Evolutionary conservation across 179 eudicot genomes (phyloP).

Genomic region (Heliamphora pulchella): DNA sequence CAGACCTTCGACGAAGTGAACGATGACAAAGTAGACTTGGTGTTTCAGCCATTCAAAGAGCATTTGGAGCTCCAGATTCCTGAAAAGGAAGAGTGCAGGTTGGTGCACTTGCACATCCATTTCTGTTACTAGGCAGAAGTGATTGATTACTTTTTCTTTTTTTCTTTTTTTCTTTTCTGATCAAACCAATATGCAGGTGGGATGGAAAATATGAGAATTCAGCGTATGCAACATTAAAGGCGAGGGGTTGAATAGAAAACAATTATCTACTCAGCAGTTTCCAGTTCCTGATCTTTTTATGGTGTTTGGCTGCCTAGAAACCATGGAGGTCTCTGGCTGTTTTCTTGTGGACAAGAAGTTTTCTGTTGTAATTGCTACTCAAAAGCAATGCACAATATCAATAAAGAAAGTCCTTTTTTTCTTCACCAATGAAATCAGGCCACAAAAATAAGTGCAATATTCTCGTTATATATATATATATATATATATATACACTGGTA

Average conservation of each 20-base stretch:
- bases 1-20: constrained; percentile 61
- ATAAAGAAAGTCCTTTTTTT: neutral
- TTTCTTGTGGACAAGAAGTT: neutral
- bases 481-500: too few species aligned
- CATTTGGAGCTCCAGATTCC: constrained; percentile 75
- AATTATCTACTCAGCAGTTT: neutral
- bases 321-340: neutral
- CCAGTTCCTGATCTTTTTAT: neutral
- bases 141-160: neutral
- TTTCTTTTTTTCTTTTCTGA: neutral
- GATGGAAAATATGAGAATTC: constrained; percentile 80
- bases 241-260: neutral
- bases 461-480: too few species aligned
- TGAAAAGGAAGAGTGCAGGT: constrained; percentile 64
- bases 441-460: neutral
- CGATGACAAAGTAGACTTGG: constrained; percentile 42
- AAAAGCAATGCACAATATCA: neutral
- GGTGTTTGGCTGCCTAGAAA: neutral
- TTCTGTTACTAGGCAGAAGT: neutral
- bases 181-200: constrained; percentile 49
- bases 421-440: neutral
- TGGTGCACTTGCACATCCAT: neutral
- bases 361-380: neutral
- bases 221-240: constrained; percentile 32
- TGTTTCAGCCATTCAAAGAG: constrained; percentile 62